Base-by-base conservation (phyloP, 176 grass and related monocot species). In the Oropetium thomaeum region DNA sequence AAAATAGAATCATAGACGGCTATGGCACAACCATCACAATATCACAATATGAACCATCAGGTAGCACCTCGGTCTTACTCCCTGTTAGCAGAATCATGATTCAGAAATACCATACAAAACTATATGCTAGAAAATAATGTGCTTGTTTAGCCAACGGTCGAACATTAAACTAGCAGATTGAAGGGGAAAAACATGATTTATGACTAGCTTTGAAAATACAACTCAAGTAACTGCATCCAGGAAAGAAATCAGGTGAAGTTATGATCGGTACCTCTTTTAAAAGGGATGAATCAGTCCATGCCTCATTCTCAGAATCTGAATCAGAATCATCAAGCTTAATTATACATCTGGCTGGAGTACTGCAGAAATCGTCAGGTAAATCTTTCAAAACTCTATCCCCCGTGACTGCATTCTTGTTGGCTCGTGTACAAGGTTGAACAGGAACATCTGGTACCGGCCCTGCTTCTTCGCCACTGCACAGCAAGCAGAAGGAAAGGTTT, bases 391-490 rank as follows among this genome's bases (percentile, higher is more conserved):
- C 65, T 44, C 23, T 70, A 43, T 82, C 60, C 62, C 74, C 31
- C 23, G 55, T 75, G 58, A 33, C 57, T 40, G 49, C 53, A 42
- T 81, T 91, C 75, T 49, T 81, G 30, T 85, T 85, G 62, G n/a
- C 29, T 71, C 15, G 42, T 33, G 5, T 48, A 47, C 71, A 7
- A 29, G 61, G 43, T 66, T 30, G 23, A 75, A 65, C 27, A 65
- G 85, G 67, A 26, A 85, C 47, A 76, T 91, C 76, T 68, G 75
- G 86, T 62, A 97, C 90, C 71, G 86, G 71, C 65, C 95, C 95
- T 45, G 88, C 79, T 82, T 93, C 88, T 83, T 92, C 73, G 42
- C 95, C 95, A 49, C 95, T 97, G 59, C 11, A 80, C 58, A 74
- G 40, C 60, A 89, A 16, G 19, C 78, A 83, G 7, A 80, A 69